These are phyloP conservation scores for Tulasnella sp. DNA, from an alignment of 768 basidiomycete species.

Conservation along the genomic window DNA sequence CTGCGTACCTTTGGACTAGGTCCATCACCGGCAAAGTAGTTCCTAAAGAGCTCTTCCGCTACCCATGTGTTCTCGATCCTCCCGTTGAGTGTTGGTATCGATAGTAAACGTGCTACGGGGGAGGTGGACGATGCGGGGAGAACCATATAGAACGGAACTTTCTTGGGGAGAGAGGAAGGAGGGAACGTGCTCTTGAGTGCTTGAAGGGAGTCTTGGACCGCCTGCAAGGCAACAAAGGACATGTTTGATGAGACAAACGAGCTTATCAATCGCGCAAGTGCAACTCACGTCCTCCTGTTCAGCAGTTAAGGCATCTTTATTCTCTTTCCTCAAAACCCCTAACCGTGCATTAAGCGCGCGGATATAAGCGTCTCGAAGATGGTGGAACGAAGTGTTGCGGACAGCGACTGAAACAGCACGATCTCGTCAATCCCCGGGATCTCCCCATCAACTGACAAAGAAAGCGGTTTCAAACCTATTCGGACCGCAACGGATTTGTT, in stretches of 20 bases:
- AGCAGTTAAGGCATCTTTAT: background rate
- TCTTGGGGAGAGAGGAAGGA: background rate
- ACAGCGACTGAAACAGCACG: background rate
- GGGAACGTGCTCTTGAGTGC: slow-evolving; percentile 19
- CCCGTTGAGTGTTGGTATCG: slow-evolving; percentile 21
- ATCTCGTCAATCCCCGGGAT: background rate
- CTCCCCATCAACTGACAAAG: background rate
- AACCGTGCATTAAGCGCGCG: slow-evolving; percentile 16
- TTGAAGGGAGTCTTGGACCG: slow-evolving; percentile 20
- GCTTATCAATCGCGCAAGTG: background rate
- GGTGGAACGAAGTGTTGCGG: slow-evolving; percentile 29
- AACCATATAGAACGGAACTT: slow-evolving; percentile 23
- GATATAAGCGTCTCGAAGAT: slow-evolving; percentile 26
- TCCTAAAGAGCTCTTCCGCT: slow-evolving; percentile 23
- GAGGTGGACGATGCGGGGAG: background rate
- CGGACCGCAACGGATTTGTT: slow-evolving; percentile 23
- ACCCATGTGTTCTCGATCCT: slow-evolving; percentile 22
- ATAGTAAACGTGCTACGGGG: background rate
- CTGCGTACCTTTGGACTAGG: slow-evolving; percentile 26
- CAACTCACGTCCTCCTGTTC: slow-evolving; percentile 20
- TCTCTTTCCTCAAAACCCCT: background rate
- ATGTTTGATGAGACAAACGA: background rate
- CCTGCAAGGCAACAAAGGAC: background rate
- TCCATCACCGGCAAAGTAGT: slow-evolving; percentile 22
- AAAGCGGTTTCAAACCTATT: slow-evolving; percentile 8